These are phyloP conservation scores for Crotalaria pallida DNA, from an alignment of 306 rosid genomes.

Conservation along the genomic window DNA sequence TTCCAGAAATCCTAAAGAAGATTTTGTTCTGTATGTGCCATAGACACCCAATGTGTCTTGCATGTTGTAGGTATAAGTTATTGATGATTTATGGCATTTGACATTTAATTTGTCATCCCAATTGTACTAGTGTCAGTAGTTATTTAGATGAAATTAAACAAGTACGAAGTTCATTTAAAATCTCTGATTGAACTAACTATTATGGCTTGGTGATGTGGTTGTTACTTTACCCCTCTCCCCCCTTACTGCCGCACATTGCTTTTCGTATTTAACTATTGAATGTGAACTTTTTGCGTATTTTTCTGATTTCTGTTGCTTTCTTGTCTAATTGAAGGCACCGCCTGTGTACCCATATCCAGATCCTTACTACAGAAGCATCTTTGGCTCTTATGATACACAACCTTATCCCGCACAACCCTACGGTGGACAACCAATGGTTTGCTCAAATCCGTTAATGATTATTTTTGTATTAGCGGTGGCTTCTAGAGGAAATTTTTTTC, in stretches of 20 bases:
- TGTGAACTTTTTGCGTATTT: not conserved
- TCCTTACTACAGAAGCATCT: conserved; percentile 88
- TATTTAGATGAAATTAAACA: not conserved
- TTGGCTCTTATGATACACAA: conserved; percentile 73
- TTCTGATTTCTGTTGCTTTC: conserved; percentile 18
- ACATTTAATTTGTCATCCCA: not conserved
- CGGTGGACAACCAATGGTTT: conserved; percentile 81
- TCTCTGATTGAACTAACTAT: not conserved
- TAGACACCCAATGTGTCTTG: not conserved
- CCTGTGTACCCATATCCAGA: conserved; percentile 75
- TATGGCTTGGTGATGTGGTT: not conserved
- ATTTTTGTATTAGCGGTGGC: not conserved
- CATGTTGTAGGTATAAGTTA: not conserved
- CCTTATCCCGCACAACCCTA: conserved; percentile 70
- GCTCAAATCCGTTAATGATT: not conserved
- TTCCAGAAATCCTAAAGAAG: not conserved
- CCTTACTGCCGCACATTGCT: not conserved
- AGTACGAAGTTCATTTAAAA: not conserved
- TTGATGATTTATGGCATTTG: not conserved
- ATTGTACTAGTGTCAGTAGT: not conserved
- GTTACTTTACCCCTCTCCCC: not conserved
- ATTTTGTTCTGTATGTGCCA: not conserved
- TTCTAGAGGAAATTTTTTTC: not conserved
- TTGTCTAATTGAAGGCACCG: conserved; percentile 52
- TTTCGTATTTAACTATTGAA: not conserved